These are phyloP conservation scores for Elsinoe ampelina DNA, from an alignment of 2,329 filamentous ascomycete genomes.

Conservation along the genomic window DNA sequence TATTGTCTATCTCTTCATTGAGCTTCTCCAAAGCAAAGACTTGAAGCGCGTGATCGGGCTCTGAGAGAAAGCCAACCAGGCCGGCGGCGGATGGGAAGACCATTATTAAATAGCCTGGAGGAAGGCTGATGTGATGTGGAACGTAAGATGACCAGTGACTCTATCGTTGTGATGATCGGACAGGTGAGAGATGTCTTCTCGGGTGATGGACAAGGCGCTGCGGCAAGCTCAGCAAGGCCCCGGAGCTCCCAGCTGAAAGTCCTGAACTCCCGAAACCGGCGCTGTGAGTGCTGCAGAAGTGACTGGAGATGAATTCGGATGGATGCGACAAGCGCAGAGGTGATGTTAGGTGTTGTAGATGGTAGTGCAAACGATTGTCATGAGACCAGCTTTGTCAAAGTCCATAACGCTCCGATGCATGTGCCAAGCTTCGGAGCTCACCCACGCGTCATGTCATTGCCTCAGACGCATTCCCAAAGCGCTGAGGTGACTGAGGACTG, in stretches of 20 bases:
- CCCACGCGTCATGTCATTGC: neutral
- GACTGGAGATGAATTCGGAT: neutral
- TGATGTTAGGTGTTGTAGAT: neutral
- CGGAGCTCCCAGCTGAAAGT: neutral
- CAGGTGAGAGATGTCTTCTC: neutral
- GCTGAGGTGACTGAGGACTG: too few species aligned
- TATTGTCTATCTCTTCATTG: constrained; percentile 90
- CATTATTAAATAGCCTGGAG: constrained; percentile 54
- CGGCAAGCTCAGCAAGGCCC: constrained; percentile 1
- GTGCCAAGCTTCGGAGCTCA: constrained; percentile 1
- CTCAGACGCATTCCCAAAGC: too few species aligned
- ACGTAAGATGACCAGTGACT: neutral
- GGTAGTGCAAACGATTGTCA: neutral
- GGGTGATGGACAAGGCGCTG: neutral
- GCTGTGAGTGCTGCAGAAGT: neutral
- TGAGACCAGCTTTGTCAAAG: constrained; percentile 9
- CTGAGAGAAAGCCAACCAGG: constrained; percentile 87
- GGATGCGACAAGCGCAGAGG: constrained; percentile 3
- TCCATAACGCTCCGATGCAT: constrained; percentile 7
- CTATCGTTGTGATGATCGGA: neutral
- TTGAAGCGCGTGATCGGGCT: constrained; percentile 89
- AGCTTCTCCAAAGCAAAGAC: constrained; percentile 90
- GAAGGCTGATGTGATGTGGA: neutral
- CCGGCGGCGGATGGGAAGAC: constrained; percentile 89
- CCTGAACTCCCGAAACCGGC: neutral